These are phyloP conservation scores for Plantago elongata DNA, from an alignment of 257 asterid genomes.

Conservation along the genomic window DNA sequence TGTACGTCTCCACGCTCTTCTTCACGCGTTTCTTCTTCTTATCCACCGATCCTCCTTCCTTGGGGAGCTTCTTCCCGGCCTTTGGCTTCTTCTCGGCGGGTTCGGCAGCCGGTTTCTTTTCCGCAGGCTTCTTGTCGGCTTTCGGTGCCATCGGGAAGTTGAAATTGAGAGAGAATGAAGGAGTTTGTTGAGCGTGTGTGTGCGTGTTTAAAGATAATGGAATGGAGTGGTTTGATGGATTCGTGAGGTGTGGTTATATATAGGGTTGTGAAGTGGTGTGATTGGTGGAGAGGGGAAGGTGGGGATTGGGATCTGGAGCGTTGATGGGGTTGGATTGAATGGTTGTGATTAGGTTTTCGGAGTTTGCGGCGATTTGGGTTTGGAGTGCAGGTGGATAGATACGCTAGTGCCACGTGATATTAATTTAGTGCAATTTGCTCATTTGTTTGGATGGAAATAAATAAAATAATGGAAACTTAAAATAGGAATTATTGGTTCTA, in stretches of 20 bases:
- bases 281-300: neutral
- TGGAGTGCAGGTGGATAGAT: neutral
- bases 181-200: neutral
- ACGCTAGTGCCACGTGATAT: no score
- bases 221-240: neutral
- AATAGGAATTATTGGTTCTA: no score
- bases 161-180: no score
- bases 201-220: neutral
- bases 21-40: slow-evolving; percentile 2
- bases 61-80: slow-evolving; percentile 6
- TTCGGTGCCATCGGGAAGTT: neutral
- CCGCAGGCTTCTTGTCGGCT: slow-evolving; percentile 1
- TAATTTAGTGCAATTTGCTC: no score
- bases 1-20: neutral
- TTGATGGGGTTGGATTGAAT: neutral
- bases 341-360: neutral
- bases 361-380: neutral
- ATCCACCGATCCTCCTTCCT: neutral
- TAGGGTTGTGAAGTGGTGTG: neutral
- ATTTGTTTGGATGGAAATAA: no score
- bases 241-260: neutral
- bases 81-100: neutral
- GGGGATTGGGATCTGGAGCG: neutral
- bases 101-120: neutral
- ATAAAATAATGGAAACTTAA: no score